Evolutionary conservation across 805 yeast genomes (phyloP).

Genomic region (Middelhovenomyces tepae): DNA sequence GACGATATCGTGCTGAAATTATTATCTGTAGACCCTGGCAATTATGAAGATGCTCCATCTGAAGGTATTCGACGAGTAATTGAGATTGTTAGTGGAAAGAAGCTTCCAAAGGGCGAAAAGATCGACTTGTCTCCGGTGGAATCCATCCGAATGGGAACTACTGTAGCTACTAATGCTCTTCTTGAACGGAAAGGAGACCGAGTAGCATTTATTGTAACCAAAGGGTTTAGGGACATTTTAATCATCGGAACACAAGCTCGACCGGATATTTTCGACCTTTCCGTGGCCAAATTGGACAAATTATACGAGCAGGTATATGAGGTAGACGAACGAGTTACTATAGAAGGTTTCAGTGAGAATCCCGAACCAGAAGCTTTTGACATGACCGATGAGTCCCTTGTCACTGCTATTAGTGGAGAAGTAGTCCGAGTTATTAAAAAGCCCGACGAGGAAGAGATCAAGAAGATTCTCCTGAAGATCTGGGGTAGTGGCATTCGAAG

Average conservation of each 20-base stretch:
- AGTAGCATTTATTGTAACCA: slow-evolving; percentile 78
- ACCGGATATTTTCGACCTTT: slow-evolving; percentile 79
- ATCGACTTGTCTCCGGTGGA: slow-evolving; percentile 48
- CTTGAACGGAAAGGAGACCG: slow-evolving; percentile 87
- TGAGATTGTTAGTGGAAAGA: slow-evolving; percentile 45
- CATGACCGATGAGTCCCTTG: slow-evolving; percentile 30
- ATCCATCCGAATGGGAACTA: slow-evolving; percentile 82
- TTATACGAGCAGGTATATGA: slow-evolving; percentile 73
- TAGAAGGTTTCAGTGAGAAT: slow-evolving; percentile 73
- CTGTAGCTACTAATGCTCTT: slow-evolving; percentile 92
- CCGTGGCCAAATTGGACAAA: slow-evolving; percentile 61
- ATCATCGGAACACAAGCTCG: slow-evolving; percentile 86
- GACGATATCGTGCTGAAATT: slow-evolving; percentile 64
- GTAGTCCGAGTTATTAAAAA: slow-evolving; percentile 45
- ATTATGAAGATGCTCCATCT: slow-evolving; percentile 83
- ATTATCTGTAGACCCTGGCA: slow-evolving; percentile 79
- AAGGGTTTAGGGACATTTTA: slow-evolving; percentile 78
- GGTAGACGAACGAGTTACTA: slow-evolving; percentile 82
- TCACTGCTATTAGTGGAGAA: slow-evolving; percentile 61
- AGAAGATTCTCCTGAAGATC: slow-evolving; percentile 34
- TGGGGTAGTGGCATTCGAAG: slow-evolving; percentile 55
- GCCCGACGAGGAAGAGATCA: slow-evolving; percentile 41
- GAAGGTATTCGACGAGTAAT: slow-evolving; percentile 81
- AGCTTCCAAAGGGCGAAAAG: slow-evolving; percentile 51
- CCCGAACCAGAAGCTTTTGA: slow-evolving; percentile 32